These are phyloP conservation scores for Hypoxylon sp. DNA, from an alignment of 2,329 filamentous ascomycete species.

Conservation along the genomic window DNA sequence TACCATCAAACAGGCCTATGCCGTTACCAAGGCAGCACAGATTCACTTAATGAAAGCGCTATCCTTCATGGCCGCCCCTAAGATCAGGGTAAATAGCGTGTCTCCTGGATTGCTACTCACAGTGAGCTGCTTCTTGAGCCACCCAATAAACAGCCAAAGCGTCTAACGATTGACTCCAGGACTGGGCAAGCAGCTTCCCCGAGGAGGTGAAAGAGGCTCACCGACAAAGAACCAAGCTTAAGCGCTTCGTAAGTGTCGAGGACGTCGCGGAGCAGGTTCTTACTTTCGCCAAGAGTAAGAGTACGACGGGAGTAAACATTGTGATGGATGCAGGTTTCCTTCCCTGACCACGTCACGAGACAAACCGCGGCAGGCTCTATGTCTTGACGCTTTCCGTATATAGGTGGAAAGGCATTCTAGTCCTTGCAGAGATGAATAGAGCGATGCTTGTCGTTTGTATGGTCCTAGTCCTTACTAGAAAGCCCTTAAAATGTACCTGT, in stretches of 20 bases:
- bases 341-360: slow-evolving; percentile 30
- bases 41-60: slow-evolving; percentile 71
- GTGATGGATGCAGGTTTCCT: slow-evolving; percentile 63
- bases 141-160: slow-evolving; percentile 32
- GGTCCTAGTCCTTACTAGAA: neutral
- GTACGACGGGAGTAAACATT: slow-evolving; percentile 67
- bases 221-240: slow-evolving; percentile 71
- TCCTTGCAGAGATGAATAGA: neutral
- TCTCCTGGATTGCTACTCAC: slow-evolving; percentile 68
- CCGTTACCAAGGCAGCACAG: slow-evolving; percentile 82
- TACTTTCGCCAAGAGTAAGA: slow-evolving; percentile 63
- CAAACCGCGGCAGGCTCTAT: neutral
- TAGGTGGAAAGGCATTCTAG: neutral
- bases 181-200: slow-evolving; percentile 75
- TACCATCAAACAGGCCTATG: slow-evolving; percentile 70
- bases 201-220: slow-evolving; percentile 69
- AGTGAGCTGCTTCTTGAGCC: slow-evolving; percentile 52
- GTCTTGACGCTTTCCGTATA: neutral
- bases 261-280: slow-evolving; percentile 70
- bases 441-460: neutral
- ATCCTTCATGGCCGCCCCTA: slow-evolving; percentile 67
- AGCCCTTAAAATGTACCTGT: neutral
- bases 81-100: slow-evolving; percentile 72
- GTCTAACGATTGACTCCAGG: slow-evolving; percentile 52
- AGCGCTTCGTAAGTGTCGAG: slow-evolving; percentile 70